Conservation (phyloP, 2,329 filamentous ascomycete species). For the Dactylellina drechsleri region DNA sequence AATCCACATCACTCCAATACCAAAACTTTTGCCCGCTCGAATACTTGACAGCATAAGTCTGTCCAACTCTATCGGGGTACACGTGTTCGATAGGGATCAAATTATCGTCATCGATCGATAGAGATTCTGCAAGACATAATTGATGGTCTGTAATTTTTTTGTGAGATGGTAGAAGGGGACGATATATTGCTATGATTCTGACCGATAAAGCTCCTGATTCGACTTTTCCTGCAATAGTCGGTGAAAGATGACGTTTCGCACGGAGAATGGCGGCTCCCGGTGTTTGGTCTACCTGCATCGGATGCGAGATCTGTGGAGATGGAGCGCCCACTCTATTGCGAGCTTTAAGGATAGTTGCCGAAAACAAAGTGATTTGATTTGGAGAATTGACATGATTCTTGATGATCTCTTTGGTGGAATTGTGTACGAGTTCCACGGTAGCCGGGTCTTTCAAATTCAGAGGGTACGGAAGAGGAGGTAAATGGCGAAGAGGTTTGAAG, state of each 20-base stretch:
- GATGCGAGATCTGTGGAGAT: constrained; percentile 16
- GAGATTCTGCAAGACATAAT: constrained; percentile 21
- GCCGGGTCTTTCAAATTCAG: constrained; percentile 22
- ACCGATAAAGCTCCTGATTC: constrained; percentile 25
- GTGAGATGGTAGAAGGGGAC: constrained; percentile 15
- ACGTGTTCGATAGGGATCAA: constrained; percentile 34
- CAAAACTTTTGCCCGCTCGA: constrained; percentile 23
- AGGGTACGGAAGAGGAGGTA: constrained; percentile 20
- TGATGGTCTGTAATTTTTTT: constrained; percentile 27
- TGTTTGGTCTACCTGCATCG: constrained; percentile 32
- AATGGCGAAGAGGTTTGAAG: constrained; percentile 37
- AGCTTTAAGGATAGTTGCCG: constrained; percentile 26
- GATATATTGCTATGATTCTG: constrained; percentile 31
- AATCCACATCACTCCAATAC: constrained; percentile 47
- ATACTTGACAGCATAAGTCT: constrained; percentile 30
- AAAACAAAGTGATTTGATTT: constrained; percentile 32
- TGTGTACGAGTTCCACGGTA: not conserved
- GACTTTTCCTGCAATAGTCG: constrained; percentile 3
- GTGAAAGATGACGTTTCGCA: constrained; percentile 28
- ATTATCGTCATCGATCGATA: constrained; percentile 26
- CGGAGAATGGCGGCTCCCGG: constrained; percentile 20
- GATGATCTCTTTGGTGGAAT: constrained; percentile 10
- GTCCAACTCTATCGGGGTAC: constrained; percentile 24
- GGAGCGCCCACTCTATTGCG: constrained; percentile 12
- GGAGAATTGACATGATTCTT: constrained; percentile 22